These are phyloP conservation scores for Aspergillus wentii DNA, from an alignment of 495 filamentous ascomycete genomes.

Conservation along the genomic window DNA sequence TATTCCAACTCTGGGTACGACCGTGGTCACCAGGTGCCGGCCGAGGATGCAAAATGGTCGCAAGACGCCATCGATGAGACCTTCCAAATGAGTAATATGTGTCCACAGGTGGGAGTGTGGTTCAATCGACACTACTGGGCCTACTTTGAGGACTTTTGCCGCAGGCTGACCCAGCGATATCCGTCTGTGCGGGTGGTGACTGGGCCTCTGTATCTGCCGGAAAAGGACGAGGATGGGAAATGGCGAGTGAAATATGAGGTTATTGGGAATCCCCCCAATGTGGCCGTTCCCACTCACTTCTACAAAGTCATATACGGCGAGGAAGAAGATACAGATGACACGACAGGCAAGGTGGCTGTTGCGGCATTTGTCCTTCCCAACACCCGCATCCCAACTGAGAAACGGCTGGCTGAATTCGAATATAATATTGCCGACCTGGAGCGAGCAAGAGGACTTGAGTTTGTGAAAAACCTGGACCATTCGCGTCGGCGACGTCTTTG, in stretches of 20 bases:
- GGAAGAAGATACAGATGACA: constrained; percentile 28
- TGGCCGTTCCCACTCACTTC: constrained; percentile 90
- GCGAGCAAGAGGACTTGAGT: constrained; percentile 76
- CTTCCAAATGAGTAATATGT: constrained; percentile 92
- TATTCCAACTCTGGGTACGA: constrained; percentile 86
- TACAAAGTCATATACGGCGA: constrained; percentile 90
- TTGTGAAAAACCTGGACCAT: constrained; percentile 62
- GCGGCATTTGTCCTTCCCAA: constrained; percentile 87
- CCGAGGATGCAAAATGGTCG: constrained; percentile 93
- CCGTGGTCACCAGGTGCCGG: constrained; percentile 76
- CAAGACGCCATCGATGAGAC: constrained; percentile 92
- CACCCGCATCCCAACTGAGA: constrained; percentile 67
- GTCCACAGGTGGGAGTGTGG: constrained; percentile 94
- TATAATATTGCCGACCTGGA: constrained; percentile 79
- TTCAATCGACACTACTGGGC: constrained; percentile 99
- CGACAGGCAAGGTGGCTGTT: constrained; percentile 56
- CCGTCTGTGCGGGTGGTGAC: constrained; percentile 88
- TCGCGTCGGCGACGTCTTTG: constrained; percentile 67
- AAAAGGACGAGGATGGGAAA: constrained; percentile 78
- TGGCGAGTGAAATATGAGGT: constrained; percentile 96
- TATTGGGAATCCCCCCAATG: constrained; percentile 84
- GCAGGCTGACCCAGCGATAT: constrained; percentile 70
- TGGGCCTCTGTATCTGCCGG: constrained; percentile 87
- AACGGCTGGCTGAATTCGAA: constrained; percentile 72
- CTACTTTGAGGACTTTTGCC: constrained; percentile 96